Percentiles rank a stretch among this genome's conserved stretches.
These are phyloP conservation scores for Hevea brasiliensis DNA, from an alignment of 345 rosid genomes.

Conservation along the genomic window DNA sequence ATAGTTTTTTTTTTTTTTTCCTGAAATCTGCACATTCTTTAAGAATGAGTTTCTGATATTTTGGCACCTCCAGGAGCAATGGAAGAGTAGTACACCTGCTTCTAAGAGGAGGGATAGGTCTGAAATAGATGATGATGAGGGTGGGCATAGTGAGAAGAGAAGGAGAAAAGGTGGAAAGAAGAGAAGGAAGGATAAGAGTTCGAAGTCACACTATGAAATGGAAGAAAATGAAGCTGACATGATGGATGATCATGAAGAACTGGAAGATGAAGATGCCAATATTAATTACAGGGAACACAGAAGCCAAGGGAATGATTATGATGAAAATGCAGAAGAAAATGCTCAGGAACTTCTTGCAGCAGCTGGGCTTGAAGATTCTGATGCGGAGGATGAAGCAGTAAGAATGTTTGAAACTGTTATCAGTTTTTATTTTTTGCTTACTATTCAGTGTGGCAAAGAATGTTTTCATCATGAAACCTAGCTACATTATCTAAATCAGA, in stretches of 20 bases:
- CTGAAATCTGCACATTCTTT: background rate
- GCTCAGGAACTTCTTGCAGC: conserved; percentile 85
- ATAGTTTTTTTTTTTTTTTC: no score
- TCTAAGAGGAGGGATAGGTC: conserved; percentile 81
- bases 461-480: background rate
- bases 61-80: conserved; percentile 68
- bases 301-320: conserved; percentile 48
- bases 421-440: background rate
- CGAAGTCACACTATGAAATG: conserved; percentile 66
- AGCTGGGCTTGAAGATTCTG: conserved; percentile 95
- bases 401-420: conserved; percentile 13
- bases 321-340: conserved; percentile 59
- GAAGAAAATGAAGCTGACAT: conserved; percentile 66
- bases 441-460: background rate
- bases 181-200: conserved; percentile 82
- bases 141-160: conserved; percentile 78
- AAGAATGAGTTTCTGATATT: conserved; percentile 14
- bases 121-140: conserved; percentile 78
- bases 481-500: background rate
- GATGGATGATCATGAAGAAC: conserved; percentile 71
- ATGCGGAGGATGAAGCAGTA: conserved; percentile 67
- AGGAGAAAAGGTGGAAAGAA: conserved; percentile 89
- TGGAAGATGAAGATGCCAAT: conserved; percentile 67
- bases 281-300: conserved; percentile 47
- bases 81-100: conserved; percentile 73